A percentile compares a stretch with the other conserved stretches of the same genome.
Conservation (phyloP, 2,329 filamentous ascomycete species). For the Furcasterigmium furcatum region DNA sequence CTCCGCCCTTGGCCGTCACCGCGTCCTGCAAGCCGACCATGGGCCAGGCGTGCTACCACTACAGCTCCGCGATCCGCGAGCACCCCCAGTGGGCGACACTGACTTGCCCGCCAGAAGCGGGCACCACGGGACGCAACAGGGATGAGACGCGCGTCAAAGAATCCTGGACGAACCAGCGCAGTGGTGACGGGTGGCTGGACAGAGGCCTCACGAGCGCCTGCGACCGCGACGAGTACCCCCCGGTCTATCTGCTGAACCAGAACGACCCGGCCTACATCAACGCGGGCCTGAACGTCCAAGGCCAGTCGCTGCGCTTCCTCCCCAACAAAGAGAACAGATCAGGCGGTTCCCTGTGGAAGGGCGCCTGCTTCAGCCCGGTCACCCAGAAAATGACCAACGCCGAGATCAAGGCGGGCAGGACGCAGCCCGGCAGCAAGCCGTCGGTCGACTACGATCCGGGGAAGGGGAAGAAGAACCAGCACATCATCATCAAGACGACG, state of each 20-base stretch:
- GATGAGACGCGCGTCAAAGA: not conserved
- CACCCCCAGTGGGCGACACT: conserved; percentile 7
- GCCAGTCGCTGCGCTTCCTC: conserved; percentile 10
- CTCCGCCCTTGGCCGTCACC: conserved; percentile 6
- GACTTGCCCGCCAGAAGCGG: conserved; percentile 11
- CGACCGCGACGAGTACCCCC: conserved; percentile 11
- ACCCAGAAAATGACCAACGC: too few species aligned
- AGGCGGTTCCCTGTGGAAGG: conserved; percentile 7
- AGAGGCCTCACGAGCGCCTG: not conserved
- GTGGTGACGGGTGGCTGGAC: not conserved
- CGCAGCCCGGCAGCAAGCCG: too few species aligned
- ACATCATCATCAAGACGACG: too few species aligned
- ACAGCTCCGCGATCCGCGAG: conserved; percentile 14
- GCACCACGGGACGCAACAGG: conserved; percentile 2
- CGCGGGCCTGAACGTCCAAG: conserved; percentile 2
- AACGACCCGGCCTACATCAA: conserved; percentile 16
- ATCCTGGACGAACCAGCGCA: not conserved
- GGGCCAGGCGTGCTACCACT: conserved; percentile 18
- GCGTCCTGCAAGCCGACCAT: conserved; percentile 7
- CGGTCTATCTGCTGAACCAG: conserved; percentile 13
- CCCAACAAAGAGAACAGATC: conserved; percentile 4
- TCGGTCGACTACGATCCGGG: too few species aligned
- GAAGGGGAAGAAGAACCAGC: too few species aligned
- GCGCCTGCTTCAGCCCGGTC: conserved; percentile 20
- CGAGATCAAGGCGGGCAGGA: too few species aligned